Percentiles rank a stretch among this genome's conserved stretches.
Evolutionary conservation across 169 alveolate species (phyloP).

Genomic region (Plasmodium vinckei): DNA sequence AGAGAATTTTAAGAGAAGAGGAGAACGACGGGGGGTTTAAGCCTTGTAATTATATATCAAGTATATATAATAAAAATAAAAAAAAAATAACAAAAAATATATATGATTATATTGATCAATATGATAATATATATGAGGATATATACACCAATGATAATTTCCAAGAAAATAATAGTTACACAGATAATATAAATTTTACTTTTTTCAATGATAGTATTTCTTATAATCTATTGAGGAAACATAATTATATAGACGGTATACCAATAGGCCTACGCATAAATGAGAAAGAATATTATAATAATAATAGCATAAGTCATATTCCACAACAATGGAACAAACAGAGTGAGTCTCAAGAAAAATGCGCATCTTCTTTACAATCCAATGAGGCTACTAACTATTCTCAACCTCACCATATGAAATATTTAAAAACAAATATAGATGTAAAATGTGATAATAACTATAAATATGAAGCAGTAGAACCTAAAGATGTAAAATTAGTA

Average conservation of each 20-base stretch:
- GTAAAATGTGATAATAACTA: neutral
- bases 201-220: conserved; percentile 69
- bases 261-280: conserved; percentile 41
- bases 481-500: neutral
- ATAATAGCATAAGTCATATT: neutral
- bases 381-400: neutral
- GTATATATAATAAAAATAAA: conserved; percentile 39
- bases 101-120: conserved; percentile 72
- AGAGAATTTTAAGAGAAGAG: neutral
- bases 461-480: neutral
- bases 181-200: conserved; percentile 58
- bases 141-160: conserved; percentile 28
- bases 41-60: conserved; percentile 69
- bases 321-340: neutral
- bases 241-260: conserved; percentile 67
- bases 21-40: conserved; percentile 25
- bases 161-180: conserved; percentile 9
- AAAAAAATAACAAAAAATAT: conserved; percentile 24
- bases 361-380: neutral
- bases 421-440: neutral
- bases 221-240: conserved; percentile 45
- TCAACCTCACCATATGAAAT: neutral
- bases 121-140: conserved; percentile 74
- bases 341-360: neutral
- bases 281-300: conserved; percentile 1